phyloP scores from a whole-genome alignment of 192 early-diverging fungal genomes.

The Entomortierella chlamydospora region DNA sequence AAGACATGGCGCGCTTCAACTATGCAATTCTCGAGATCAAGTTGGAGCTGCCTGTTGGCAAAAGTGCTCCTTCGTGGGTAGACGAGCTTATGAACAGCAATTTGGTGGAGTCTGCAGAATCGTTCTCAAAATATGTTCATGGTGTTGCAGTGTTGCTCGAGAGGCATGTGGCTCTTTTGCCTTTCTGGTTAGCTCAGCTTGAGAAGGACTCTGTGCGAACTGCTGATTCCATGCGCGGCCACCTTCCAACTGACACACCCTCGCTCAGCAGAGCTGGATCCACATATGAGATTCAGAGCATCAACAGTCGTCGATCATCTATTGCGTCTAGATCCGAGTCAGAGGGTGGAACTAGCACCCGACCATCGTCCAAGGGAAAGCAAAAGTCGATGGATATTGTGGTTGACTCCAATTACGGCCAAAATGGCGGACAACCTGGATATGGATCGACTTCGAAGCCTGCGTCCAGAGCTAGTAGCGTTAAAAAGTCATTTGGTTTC shows the following conservation, averaged over 20 bases:
- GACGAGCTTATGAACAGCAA: conserved; percentile 76
- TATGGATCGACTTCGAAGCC: conserved; percentile 21
- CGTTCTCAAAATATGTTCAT: conserved; percentile 92
- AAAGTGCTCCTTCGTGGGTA: conserved; percentile 82
- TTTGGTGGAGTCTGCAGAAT: conserved; percentile 81
- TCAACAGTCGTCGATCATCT: conserved; percentile 46
- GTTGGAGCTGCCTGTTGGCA: conserved; percentile 75
- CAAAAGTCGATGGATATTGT: conserved; percentile 42
- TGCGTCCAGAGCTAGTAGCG: conserved; percentile 25
- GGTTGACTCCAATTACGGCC: conserved; percentile 39
- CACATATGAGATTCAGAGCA: conserved; percentile 43
- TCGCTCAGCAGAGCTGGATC: conserved; percentile 43
- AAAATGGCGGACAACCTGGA: conserved; percentile 16
- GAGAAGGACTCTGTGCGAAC: conserved; percentile 43
- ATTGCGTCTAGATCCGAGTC: conserved; percentile 39
- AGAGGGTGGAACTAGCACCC: conserved; percentile 22
- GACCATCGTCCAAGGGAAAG: conserved; percentile 48
- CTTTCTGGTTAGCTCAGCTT: conserved; percentile 67
- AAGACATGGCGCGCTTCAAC: conserved; percentile 90
- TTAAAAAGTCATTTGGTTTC: conserved; percentile 45
- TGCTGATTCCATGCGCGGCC: conserved; percentile 42
- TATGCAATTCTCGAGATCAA: conserved; percentile 95
- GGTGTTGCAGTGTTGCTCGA: conserved; percentile 80
- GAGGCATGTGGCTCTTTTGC: conserved; percentile 68
- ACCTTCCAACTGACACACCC: conserved; percentile 29